A percentile compares a stretch with the other conserved stretches of the same genome.
Evolutionary conservation across 176 grass and related monocot genomes (phyloP).

Genomic region (Oryza meridionalis): DNA sequence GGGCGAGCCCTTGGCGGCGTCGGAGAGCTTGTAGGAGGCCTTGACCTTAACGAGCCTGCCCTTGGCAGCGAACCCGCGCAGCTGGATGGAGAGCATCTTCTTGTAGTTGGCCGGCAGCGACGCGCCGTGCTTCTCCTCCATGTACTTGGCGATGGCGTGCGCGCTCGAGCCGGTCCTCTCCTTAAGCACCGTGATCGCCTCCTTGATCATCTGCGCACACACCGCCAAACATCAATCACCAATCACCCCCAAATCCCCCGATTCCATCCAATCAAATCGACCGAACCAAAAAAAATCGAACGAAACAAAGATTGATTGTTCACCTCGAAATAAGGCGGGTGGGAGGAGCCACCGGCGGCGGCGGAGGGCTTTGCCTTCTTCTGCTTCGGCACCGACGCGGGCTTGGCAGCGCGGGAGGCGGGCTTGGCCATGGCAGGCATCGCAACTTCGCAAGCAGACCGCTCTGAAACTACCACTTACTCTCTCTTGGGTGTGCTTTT

Average conservation of each 20-base stretch:
- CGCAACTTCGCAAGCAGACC: slow-evolving; percentile 31
- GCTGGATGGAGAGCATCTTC: slow-evolving; percentile 71
- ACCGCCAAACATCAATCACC: not conserved
- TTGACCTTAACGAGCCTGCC: slow-evolving; percentile 96
- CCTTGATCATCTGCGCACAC: slow-evolving; percentile 77
- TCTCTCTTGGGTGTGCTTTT: not conserved
- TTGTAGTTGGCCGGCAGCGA: slow-evolving; percentile 74
- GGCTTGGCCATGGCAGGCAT: slow-evolving; percentile 61
- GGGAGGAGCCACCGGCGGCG: slow-evolving; percentile 18
- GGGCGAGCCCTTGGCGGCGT: slow-evolving; percentile 42
- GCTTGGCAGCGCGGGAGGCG: slow-evolving; percentile 38
- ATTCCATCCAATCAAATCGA: not conserved
- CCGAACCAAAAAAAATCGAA: not conserved
- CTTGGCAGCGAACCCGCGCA: slow-evolving; percentile 59
- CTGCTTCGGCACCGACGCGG: not conserved
- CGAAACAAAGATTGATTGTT: no score
- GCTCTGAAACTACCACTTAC: not conserved
- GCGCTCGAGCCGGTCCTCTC: slow-evolving; percentile 92
- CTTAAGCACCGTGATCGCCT: slow-evolving; percentile 65
- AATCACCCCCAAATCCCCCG: not conserved
- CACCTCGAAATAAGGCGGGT: slow-evolving; percentile 79
- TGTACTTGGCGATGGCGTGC: slow-evolving; percentile 75
- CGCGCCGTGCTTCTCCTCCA: slow-evolving; percentile 78
- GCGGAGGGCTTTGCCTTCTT: not conserved
- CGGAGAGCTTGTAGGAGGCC: slow-evolving; percentile 96